Percentiles rank a stretch among this genome's conserved stretches.
Conservation (phyloP, 345 rosid genomes). For the Eucalyptus camaldulensis region DNA sequence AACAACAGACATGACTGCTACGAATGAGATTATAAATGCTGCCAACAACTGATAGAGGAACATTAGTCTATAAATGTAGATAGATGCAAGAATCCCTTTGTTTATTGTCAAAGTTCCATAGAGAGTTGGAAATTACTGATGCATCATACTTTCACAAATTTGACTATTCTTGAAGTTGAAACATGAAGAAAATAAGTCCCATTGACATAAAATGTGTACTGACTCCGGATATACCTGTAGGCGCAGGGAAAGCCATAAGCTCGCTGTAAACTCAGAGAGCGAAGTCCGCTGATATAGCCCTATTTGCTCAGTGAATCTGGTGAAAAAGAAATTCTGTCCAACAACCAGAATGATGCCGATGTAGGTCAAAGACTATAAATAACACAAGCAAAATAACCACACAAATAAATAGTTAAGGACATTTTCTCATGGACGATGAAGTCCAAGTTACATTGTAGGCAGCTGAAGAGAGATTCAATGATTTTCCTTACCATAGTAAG, state of each 20-base stretch:
- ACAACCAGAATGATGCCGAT: background rate
- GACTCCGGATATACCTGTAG: slow-evolving; percentile 58
- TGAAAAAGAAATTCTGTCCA: slow-evolving; percentile 53
- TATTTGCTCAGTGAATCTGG: slow-evolving; percentile 48
- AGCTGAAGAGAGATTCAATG: background rate
- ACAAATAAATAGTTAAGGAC: background rate
- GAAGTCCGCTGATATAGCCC: slow-evolving; percentile 70
- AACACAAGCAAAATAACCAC: background rate
- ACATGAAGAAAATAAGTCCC: background rate
- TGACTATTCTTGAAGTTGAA: background rate
- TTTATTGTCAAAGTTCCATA: background rate
- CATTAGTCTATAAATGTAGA: background rate
- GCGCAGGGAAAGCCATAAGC: slow-evolving; percentile 96
- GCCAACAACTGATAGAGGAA: slow-evolving; percentile 52
- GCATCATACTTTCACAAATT: background rate
- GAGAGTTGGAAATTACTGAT: background rate
- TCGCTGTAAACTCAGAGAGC: slow-evolving; percentile 63
- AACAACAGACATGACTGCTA: slow-evolving; percentile 66
- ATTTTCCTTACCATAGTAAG: background rate
- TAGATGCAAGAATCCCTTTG: background rate
- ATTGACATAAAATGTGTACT: background rate
- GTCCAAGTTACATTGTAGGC: background rate
- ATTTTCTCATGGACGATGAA: background rate
- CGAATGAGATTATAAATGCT: slow-evolving; percentile 61
- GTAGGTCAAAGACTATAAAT: background rate